These are phyloP conservation scores for Zea mays DNA, from an alignment of 176 grass and related monocot species.

Conservation along the genomic window DNA sequence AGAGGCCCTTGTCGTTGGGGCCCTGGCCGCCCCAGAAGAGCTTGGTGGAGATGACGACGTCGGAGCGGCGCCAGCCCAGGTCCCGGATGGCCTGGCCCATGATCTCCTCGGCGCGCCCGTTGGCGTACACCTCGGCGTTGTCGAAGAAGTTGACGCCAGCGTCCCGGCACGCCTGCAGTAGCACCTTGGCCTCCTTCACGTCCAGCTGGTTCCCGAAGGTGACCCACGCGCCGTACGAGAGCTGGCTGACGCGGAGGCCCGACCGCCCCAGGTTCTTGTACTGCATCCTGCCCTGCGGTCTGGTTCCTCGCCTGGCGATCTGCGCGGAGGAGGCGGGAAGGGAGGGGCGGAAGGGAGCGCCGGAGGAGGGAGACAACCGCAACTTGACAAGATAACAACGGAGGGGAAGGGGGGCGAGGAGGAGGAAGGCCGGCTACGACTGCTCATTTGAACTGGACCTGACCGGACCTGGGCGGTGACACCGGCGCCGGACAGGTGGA, in stretches of 20 bases:
- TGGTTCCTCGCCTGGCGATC: conserved; percentile 5
- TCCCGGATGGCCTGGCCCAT: conserved; percentile 98
- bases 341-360: background rate
- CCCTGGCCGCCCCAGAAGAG: conserved; percentile 96
- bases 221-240: conserved; percentile 85
- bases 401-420: too few relatives aligned
- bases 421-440: background rate
- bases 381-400: background rate
- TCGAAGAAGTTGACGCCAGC: conserved; percentile 99
- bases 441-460: too few relatives aligned
- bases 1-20: conserved; percentile 98
- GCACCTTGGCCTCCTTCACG: conserved; percentile 88
- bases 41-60: conserved; percentile 98
- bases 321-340: background rate
- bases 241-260: conserved; percentile 89
- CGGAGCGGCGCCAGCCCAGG: conserved; percentile 88
- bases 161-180: conserved; percentile 87
- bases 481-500: conserved; percentile 35
- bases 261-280: conserved; percentile 95
- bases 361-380: background rate
- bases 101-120: conserved; percentile 97
- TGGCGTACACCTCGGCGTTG: conserved; percentile 98
- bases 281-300: conserved; percentile 54
- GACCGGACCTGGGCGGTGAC: background rate
- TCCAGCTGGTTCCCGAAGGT: conserved; percentile 98